These are phyloP conservation scores for Pseudoneurospora amorphoporcata DNA, from an alignment of 495 filamentous ascomycete genomes.

Conservation along the genomic window DNA sequence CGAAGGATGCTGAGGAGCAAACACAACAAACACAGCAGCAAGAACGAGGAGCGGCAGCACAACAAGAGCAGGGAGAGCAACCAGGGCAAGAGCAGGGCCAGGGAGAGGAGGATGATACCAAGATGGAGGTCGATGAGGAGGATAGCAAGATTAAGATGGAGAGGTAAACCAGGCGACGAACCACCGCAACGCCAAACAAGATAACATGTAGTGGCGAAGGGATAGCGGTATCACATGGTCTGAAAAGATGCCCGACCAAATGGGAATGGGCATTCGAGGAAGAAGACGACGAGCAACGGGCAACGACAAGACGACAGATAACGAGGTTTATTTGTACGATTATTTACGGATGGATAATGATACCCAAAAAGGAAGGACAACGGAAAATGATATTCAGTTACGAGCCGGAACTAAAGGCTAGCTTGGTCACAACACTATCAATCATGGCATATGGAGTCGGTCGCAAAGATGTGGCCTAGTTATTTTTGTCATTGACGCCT, in stretches of 20 bases:
- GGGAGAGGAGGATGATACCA: background rate
- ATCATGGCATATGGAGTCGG: background rate
- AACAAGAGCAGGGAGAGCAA: slow-evolving; percentile 22
- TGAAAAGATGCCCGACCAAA: too few species aligned
- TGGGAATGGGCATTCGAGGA: too few species aligned
- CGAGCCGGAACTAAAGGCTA: too few species aligned
- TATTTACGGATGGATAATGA: background rate
- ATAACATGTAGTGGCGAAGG: too few species aligned
- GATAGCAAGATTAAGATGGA: background rate
- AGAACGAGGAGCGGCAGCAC: slow-evolving; percentile 18
- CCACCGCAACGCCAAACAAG: too few species aligned
- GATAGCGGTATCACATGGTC: too few species aligned
- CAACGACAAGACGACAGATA: too few species aligned
- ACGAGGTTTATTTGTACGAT: background rate
- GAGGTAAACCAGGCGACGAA: background rate
- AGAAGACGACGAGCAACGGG: too few species aligned
- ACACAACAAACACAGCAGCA: slow-evolving; percentile 27
- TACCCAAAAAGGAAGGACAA: background rate
- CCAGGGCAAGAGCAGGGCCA: background rate
- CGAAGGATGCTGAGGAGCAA: slow-evolving; percentile 50
- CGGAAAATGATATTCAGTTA: background rate
- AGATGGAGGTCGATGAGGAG: background rate
- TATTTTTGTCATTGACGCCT: background rate
- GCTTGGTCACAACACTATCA: too few species aligned
- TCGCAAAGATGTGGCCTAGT: background rate